phyloP scores from a whole-genome alignment of 2,329 filamentous ascomycete genomes.

The Fusarium hostae region DNA sequence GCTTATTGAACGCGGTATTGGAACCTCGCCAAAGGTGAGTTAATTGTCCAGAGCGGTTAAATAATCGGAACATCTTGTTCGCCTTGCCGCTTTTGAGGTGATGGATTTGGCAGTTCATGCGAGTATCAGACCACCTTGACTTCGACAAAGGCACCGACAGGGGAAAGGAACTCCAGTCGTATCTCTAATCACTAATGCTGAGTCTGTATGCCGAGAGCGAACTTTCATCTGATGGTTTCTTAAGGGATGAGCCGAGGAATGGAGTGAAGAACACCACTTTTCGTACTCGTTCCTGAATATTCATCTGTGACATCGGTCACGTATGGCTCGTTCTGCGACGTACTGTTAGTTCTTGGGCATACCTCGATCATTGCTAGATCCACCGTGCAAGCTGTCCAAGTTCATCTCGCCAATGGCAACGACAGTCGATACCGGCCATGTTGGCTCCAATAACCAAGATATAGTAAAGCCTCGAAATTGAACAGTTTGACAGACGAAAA shows the following conservation, averaged over 20 bases:
- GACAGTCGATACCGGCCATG: neutral
- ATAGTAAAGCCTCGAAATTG: neutral
- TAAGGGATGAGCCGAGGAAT: constrained; percentile 2
- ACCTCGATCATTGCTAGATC: neutral
- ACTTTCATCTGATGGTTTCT: constrained; percentile 2
- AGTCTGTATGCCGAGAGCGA: neutral
- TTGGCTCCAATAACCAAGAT: neutral
- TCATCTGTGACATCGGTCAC: neutral
- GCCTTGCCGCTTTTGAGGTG: neutral
- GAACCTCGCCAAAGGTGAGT: neutral
- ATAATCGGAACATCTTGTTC: neutral
- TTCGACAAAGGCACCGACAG: neutral
- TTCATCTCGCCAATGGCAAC: neutral
- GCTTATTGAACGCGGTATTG: neutral
- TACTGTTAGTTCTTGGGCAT: neutral
- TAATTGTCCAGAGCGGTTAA: neutral
- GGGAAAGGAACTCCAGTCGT: neutral
- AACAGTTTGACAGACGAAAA: neutral
- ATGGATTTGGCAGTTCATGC: neutral
- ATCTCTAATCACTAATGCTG: neutral
- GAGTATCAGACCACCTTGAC: constrained; percentile 3
- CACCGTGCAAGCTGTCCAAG: neutral
- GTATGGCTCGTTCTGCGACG: neutral
- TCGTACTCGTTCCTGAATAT: neutral
- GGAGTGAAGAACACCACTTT: neutral